Percentiles rank a stretch among this genome's conserved stretches.
Conservation (phyloP, 805 yeast species). For the Saccharomycopsis fodiens region DNA sequence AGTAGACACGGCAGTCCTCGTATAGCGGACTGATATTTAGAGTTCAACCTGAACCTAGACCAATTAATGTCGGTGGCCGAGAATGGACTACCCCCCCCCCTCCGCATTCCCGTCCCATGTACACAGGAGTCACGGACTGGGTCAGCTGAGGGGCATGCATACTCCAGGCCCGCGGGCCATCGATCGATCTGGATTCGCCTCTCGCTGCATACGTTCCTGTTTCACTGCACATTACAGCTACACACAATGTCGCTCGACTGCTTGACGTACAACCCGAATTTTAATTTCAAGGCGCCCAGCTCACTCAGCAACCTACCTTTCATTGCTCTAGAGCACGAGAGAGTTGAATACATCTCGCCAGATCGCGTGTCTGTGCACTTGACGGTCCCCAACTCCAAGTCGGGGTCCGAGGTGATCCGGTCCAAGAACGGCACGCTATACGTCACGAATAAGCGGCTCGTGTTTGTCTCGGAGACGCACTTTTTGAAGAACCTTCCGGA, state of each 20-base stretch:
- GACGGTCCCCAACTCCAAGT: constrained; percentile 8
- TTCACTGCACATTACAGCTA: too few species aligned
- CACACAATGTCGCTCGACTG: constrained; percentile 19
- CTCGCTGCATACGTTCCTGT: too few species aligned
- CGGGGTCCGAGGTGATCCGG: constrained; percentile 7
- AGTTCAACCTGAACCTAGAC: too few species aligned
- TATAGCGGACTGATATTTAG: too few species aligned
- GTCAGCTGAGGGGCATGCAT: too few species aligned
- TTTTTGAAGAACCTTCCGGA: not conserved
- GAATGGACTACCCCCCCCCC: too few species aligned
- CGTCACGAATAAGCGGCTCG: constrained; percentile 16
- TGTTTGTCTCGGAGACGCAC: constrained; percentile 6
- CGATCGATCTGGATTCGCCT: too few species aligned
- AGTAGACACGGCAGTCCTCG: too few species aligned
- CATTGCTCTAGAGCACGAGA: constrained; percentile 12
- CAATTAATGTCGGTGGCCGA: too few species aligned
- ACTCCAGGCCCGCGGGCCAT: too few species aligned
- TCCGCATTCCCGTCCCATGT: too few species aligned
- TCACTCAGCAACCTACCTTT: constrained; percentile 9
- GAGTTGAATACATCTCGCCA: constrained; percentile 8
- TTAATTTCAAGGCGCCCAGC: not conserved
- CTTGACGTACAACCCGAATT: constrained; percentile 10
- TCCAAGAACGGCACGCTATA: constrained; percentile 13
- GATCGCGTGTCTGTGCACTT: constrained; percentile 15
- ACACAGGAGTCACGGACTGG: too few species aligned